Evolutionary conservation across 768 basidiomycete species (phyloP).

Genomic region (Mycena maculata): DNA sequence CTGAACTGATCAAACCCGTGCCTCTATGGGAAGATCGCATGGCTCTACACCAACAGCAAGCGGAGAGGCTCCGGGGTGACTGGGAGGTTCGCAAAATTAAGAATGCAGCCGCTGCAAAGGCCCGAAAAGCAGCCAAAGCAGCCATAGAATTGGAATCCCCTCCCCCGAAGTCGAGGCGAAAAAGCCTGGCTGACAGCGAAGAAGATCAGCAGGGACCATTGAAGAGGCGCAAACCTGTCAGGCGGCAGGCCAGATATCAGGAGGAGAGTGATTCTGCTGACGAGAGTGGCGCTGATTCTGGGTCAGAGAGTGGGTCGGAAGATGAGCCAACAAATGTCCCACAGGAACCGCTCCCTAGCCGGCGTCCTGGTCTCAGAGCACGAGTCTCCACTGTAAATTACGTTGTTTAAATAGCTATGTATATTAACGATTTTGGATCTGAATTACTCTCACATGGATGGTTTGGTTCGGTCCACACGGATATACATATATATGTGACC

Average conservation of each 20-base stretch:
- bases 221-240: background rate
- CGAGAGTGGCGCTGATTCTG: background rate
- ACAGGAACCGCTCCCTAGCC: background rate
- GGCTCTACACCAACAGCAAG: conserved; percentile 1
- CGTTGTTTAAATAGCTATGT: background rate
- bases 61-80: background rate
- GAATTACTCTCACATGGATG: no score
- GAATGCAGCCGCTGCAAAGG: conserved; percentile 5
- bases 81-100: conserved; percentile 5
- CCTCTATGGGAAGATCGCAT: background rate
- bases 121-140: background rate
- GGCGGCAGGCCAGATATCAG: background rate
- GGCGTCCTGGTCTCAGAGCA: background rate
- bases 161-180: background rate
- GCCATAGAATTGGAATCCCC: background rate
- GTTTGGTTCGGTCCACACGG: background rate
- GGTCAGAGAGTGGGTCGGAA: conserved; percentile 1
- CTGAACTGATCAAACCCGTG: background rate
- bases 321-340: background rate
- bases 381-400: background rate
- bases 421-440: no score
- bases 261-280: background rate
- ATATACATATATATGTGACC: background rate
- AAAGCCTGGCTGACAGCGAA: background rate
- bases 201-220: background rate